Percentiles rank a stretch among this genome's conserved stretches.
These are phyloP conservation scores for Phytopythium vexans DNA, from an alignment of 352 stramenopile genomes.

Conservation along the genomic window DNA sequence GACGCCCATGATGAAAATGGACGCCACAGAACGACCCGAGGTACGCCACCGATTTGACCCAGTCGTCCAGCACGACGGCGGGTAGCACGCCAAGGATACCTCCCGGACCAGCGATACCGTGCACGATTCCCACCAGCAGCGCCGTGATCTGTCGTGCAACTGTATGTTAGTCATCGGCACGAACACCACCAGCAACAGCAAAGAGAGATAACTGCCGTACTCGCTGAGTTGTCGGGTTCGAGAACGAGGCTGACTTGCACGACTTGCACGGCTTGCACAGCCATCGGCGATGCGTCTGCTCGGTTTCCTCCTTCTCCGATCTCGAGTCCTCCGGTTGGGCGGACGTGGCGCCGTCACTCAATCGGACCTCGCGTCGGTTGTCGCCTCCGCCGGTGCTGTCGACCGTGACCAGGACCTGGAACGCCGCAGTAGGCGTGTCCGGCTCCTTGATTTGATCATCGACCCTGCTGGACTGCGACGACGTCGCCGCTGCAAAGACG, in stretches of 20 bases:
- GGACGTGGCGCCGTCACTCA: too few species aligned
- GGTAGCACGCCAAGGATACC: constrained; percentile 82
- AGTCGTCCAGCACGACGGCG: constrained; percentile 70
- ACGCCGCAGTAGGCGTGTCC: neutral
- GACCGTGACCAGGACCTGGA: too few species aligned
- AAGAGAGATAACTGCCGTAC: constrained; percentile 14
- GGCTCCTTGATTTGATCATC: neutral
- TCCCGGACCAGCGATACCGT: constrained; percentile 70
- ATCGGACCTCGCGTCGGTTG: too few species aligned
- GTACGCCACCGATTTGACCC: constrained; percentile 72
- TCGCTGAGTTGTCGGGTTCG: constrained; percentile 52
- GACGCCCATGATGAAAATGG: constrained; percentile 89
- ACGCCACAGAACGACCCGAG: constrained; percentile 84
- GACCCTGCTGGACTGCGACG: neutral
- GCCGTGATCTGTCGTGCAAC: constrained; percentile 48
- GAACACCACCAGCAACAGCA: neutral
- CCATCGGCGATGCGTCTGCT: neutral
- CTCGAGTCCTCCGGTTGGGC: too few species aligned
- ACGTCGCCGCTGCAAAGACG: constrained; percentile 7
- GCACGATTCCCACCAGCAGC: constrained; percentile 76
- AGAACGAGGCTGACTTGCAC: constrained; percentile 31
- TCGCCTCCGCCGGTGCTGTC: too few species aligned
- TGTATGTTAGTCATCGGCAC: neutral
- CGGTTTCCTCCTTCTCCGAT: constrained; percentile 1
- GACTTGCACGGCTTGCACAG: constrained; percentile 26